Evolutionary conservation across 805 yeast species (phyloP).

Genomic region (Pichia gijzeniarum): DNA sequence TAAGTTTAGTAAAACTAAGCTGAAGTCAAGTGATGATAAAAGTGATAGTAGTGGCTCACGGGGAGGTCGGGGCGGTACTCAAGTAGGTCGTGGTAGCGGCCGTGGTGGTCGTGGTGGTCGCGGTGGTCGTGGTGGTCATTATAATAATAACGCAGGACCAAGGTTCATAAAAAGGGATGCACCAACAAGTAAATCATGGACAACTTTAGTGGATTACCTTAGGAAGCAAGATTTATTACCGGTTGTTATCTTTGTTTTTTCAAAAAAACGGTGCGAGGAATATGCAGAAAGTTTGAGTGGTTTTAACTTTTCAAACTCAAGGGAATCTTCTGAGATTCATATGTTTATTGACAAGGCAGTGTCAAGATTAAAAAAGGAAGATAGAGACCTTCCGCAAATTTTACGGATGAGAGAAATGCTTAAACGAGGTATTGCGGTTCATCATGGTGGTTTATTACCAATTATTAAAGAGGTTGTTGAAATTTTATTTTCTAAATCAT

Average conservation of each 20-base stretch:
- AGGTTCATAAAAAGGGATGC: constrained; percentile 45
- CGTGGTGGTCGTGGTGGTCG: constrained; percentile 29
- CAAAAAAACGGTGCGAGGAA: constrained; percentile 89
- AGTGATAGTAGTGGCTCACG: constrained; percentile 23
- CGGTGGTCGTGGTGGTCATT: constrained; percentile 25
- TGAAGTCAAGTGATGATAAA: constrained; percentile 30
- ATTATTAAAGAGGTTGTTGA: constrained; percentile 91
- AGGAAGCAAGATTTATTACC: constrained; percentile 71
- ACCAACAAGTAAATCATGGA: constrained; percentile 78
- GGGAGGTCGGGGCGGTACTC: constrained; percentile 24
- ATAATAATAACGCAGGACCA: constrained; percentile 27
- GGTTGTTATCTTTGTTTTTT: constrained; percentile 88
- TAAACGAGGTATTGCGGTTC: constrained; percentile 93
- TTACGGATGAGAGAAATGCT: constrained; percentile 73
- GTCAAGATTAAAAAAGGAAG: constrained; percentile 81
- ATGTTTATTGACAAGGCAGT: constrained; percentile 91
- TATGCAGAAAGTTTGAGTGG: constrained; percentile 75
- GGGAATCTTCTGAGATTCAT: constrained; percentile 84
- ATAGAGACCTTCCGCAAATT: constrained; percentile 89
- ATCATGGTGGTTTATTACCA: constrained; percentile 94
- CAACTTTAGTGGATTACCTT: constrained; percentile 62
- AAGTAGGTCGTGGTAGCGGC: constrained; percentile 29
- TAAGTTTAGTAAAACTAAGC: constrained; percentile 40
- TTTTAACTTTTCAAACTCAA: constrained; percentile 74
- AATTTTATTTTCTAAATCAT: constrained; percentile 77